Base-by-base conservation (phyloP, 176 grass and related monocot genomes). In the Phyllostachys edulis region DNA sequence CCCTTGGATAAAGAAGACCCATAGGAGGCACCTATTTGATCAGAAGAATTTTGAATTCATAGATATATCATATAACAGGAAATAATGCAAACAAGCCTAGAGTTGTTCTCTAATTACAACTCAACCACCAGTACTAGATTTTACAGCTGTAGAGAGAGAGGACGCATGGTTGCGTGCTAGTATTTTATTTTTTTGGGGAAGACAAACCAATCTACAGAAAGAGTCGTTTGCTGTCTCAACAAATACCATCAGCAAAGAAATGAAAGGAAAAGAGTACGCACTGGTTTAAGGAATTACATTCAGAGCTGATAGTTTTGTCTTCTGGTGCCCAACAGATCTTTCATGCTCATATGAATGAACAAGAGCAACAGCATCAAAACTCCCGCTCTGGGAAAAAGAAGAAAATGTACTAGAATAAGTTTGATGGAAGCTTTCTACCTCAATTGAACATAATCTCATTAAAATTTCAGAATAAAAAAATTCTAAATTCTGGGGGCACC, bases 271-370 rank as follows among this genome's bases (percentile, higher is more conserved):
- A 39, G 20, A 76, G 39, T 56, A 64, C 75, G 17, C 41, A 80
- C 15, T 70, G 6, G 15, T 86, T 64, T 7, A 70, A 85, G 45
- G 62, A 49, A 85, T 79, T 93, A 98, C 96, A 88, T 88, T 98
- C 36, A 95, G 89, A 80, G 91, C 84, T 82, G 92, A 91, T 69
- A 98, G 77, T 54, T 76, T 91, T 73, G 96, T 88, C 82, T 98
- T 98, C 68, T 95, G 92, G 66, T 94, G 88, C 37, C 85, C 93
- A 81, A 80, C 75, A 67, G 88, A 87, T 75, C 47, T 94, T 69
- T 90, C 93, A 91, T 95, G 85, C 78, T 98, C 92, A 55, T 93
- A 98, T 39, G 92, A 98, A 90, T 98, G 87, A 84, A 98, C 96
- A 82, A 88, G 82, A 27, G 89, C 77, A 62, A 91, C 82, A 61